phyloP scores from a whole-genome alignment of 257 asterid species.

The Agastache rugosa region DNA sequence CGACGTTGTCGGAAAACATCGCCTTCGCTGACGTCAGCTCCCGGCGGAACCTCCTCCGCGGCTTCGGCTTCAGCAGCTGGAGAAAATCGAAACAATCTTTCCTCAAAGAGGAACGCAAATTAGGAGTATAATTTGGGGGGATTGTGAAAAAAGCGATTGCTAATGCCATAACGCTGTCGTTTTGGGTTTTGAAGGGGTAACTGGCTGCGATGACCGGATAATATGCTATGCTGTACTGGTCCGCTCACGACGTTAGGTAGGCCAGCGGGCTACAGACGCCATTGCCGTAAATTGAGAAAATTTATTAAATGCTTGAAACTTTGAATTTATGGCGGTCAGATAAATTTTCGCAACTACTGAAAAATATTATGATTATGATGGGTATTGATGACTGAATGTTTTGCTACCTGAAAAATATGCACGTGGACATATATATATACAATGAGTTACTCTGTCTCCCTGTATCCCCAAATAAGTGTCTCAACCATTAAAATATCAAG shows the following conservation, averaged over 20 bases:
- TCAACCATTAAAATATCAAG: no score
- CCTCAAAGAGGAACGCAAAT: constrained; percentile 20
- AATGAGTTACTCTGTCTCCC: no score
- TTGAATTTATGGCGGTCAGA: not conserved
- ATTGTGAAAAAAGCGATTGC: constrained; percentile 31
- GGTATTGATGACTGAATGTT: not conserved
- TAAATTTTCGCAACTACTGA: not conserved
- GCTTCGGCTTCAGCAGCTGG: constrained; percentile 37
- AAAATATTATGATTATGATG: not conserved
- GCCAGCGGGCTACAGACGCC: not conserved
- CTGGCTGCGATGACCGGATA: not conserved
- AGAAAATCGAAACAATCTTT: constrained; percentile 15
- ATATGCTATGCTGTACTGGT: not conserved
- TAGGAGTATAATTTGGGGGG: constrained; percentile 31
- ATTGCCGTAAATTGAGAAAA: not conserved
- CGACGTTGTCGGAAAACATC: constrained; percentile 52
- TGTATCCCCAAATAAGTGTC: no score
- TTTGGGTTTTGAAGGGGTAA: not conserved
- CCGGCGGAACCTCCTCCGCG: constrained; percentile 40
- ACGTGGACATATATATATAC: no score
- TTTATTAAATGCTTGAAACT: not conserved
- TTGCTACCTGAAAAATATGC: no score
- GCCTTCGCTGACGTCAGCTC: constrained; percentile 39
- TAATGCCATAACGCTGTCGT: constrained; percentile 34
- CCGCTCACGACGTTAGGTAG: constrained; percentile 17